Evolutionary conservation across 2,329 filamentous ascomycete genomes (phyloP).

Genomic region (Stagonosporopsis chrysanthemi): DNA sequence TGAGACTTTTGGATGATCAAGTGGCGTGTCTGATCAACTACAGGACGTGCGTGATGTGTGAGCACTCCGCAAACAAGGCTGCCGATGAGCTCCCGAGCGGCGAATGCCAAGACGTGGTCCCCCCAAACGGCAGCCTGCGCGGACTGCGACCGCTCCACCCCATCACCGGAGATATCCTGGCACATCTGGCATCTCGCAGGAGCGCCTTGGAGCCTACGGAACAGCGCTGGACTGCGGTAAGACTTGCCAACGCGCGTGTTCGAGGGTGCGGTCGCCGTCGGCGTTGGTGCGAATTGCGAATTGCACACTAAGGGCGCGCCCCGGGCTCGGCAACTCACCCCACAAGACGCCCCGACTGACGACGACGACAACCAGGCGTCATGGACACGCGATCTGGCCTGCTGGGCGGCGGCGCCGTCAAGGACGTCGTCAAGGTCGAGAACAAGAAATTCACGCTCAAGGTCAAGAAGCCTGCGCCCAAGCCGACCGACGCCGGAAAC

Average conservation of each 20-base stretch:
- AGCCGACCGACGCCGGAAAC: slow-evolving; percentile 71
- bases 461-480: slow-evolving; percentile 68
- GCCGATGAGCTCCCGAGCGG: background rate
- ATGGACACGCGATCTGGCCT: slow-evolving; percentile 37
- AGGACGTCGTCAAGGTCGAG: slow-evolving; percentile 48
- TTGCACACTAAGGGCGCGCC: slow-evolving; percentile 42
- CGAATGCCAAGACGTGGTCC: slow-evolving; percentile 6
- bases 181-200: too few relatives aligned
- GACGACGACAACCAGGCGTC: slow-evolving; percentile 34
- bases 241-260: background rate
- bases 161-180: background rate
- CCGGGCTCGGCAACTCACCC: slow-evolving; percentile 22
- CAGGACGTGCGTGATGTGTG: background rate
- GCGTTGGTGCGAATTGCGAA: slow-evolving; percentile 29
- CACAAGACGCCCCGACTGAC: slow-evolving; percentile 28
- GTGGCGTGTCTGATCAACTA: slow-evolving; percentile 14
- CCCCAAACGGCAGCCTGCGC: slow-evolving; percentile 9
- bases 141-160: slow-evolving; percentile 14
- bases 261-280: background rate
- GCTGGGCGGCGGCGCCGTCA: slow-evolving; percentile 40
- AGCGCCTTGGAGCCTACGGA: background rate
- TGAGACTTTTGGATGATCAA: slow-evolving; percentile 1
- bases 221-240: too few relatives aligned
- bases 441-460: slow-evolving; percentile 52
- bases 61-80: background rate